Conservation (phyloP, 352 stramenopile genomes). For the Globisporangium solare region DNA sequence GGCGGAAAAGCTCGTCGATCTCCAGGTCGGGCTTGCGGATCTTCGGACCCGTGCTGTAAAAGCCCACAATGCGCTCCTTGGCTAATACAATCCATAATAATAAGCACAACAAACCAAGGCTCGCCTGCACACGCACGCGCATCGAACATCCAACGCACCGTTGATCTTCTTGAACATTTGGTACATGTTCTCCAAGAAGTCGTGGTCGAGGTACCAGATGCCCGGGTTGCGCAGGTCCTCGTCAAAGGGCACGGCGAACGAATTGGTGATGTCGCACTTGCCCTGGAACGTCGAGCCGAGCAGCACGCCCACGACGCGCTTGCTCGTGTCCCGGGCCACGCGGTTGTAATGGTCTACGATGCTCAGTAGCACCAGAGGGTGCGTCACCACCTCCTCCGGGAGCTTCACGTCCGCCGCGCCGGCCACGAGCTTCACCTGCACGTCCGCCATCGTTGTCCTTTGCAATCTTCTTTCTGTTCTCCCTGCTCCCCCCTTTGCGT, state of each 20-base stretch:
- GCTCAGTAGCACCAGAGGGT: constrained; percentile 98
- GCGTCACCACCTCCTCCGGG: constrained; percentile 93
- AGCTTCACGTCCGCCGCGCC: constrained; percentile 80
- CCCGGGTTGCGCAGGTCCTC: constrained; percentile 96
- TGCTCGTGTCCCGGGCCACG: constrained; percentile 96
- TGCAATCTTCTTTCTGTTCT: too few relatives aligned
- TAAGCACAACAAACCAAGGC: too few relatives aligned
- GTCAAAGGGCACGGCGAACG: constrained; percentile 97
- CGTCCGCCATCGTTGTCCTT: too few relatives aligned
- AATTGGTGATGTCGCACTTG: constrained; percentile 93
- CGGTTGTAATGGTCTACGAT: constrained; percentile 99
- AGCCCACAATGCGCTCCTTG: constrained; percentile 98
- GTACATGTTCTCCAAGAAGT: constrained; percentile 99
- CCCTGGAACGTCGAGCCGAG: constrained; percentile 94
- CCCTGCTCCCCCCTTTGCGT: too few relatives aligned
- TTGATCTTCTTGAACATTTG: constrained; percentile 95
- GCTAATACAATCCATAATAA: constrained; percentile 57
- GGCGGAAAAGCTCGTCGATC: constrained; percentile 94
- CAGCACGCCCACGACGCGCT: constrained; percentile 98
- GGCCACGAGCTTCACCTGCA: constrained; percentile 50
- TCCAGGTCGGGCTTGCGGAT: constrained; percentile 93
- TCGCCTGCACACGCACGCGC: too few relatives aligned
- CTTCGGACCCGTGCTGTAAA: constrained; percentile 98
- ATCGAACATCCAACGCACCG: too few relatives aligned
- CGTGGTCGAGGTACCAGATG: constrained; percentile 99